Base-by-base conservation (phyloP, 768 basidiomycete species). In the Boletus patriciae region DNA sequence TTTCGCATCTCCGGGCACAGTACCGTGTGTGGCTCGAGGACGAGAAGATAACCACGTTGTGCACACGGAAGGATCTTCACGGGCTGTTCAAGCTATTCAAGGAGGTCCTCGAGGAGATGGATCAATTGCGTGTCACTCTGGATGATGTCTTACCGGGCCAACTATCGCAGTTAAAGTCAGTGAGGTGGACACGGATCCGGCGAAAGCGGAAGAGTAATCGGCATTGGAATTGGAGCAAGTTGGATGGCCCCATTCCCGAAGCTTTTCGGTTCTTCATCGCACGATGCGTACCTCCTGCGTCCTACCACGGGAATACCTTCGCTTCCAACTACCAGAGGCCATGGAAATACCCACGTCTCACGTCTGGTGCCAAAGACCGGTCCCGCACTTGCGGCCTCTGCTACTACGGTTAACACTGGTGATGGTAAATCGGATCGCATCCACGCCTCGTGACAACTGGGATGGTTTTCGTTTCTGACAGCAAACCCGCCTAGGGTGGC, bases 181-280 rank as follows among this genome's bases (percentile, higher is more conserved):
- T 70, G 87, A 93, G 60, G 72, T 82, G 63, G 86, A 85, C 3
- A 70, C 90, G 71, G 80, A 87, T 56, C 83, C 84, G 0, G 74
- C 74, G 25, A 83, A 83, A 65, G 79, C 72, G 3, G 79, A 79
- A 21, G 70, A 38, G 54, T 52, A 18, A 71, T 70, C 29, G 76
- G 73, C 55, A 67, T 68, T 36, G 69, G 73, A n/a, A 59, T 73
- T 9, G 69, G 77, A 6, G 70, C 76, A 34, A 82, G 84, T 27
- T 96, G 92, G 94, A 94, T 94, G 70, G 84, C 86, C 3, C 92
- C 92, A 6, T 79, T 95, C 42, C 88, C 91, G 18, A 94, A 92
- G 69, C 73, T 94, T 18, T 92, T 94, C 65, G 76, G 80, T 31
- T 68, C 79, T 8, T 71, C 78, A 3, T 54, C 66, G 2, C 60